Evolutionary conservation across 169 alveolate genomes (phyloP).

Genomic region (Plasmodium gonderi): DNA sequence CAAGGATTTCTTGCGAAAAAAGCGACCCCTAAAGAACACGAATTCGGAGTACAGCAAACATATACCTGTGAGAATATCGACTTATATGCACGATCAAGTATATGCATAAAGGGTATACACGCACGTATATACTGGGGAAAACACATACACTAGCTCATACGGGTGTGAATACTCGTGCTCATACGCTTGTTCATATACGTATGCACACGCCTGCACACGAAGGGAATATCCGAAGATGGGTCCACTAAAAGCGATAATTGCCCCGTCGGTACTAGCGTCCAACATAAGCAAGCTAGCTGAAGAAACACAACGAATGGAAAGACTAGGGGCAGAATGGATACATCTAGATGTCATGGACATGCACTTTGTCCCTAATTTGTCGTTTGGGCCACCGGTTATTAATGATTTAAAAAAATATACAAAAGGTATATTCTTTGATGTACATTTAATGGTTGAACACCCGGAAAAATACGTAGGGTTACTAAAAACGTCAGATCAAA

Average conservation of each 20-base stretch:
- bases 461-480: slow-evolving; percentile 88
- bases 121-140: too few relatives aligned
- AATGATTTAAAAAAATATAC: slow-evolving; percentile 79
- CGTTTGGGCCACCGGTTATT: slow-evolving; percentile 89
- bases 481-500: slow-evolving; percentile 85
- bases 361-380: slow-evolving; percentile 90
- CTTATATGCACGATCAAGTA: too few relatives aligned
- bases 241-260: slow-evolving; percentile 69
- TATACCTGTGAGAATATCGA: too few relatives aligned
- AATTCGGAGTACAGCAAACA: too few relatives aligned
- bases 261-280: slow-evolving; percentile 86
- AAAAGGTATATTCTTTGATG: slow-evolving; percentile 86
- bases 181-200: too few relatives aligned
- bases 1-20: too few relatives aligned
- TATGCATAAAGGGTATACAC: too few relatives aligned
- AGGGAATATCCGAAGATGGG: slow-evolving; percentile 15
- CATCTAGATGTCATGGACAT: slow-evolving; percentile 80
- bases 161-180: too few relatives aligned
- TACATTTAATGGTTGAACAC: slow-evolving; percentile 89
- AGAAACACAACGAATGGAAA: slow-evolving; percentile 79
- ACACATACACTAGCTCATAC: too few relatives aligned
- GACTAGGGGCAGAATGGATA: slow-evolving; percentile 85
- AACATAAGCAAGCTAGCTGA: slow-evolving; percentile 81
- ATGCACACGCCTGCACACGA: neutral
- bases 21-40: too few relatives aligned